Evolutionary conservation across 345 rosid species (phyloP).

Genomic region (Limnanthes douglasii): DNA sequence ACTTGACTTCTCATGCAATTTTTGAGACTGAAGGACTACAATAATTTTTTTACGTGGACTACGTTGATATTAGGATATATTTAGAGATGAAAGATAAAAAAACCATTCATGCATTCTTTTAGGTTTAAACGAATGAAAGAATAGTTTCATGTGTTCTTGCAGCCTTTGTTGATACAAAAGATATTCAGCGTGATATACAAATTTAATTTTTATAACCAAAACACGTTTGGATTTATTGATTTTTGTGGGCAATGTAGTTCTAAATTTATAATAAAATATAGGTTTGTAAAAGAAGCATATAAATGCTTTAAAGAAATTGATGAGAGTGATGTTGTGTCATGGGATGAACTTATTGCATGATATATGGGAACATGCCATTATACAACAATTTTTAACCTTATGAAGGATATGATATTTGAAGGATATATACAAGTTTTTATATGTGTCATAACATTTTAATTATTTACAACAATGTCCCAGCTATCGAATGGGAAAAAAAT

Average conservation of each 20-base stretch:
- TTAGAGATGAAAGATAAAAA: conserved; percentile 12
- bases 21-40: conserved; percentile 7
- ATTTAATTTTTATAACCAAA: conserved; percentile 17
- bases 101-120: conserved; percentile 13
- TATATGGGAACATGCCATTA: conserved; percentile 9
- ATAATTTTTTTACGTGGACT: conserved; percentile 12
- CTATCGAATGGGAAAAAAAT: conserved; percentile 17
- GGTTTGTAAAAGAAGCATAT: conserved; percentile 8
- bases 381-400: conserved; percentile 8
- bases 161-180: conserved; percentile 12
- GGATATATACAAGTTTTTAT: conserved; percentile 8
- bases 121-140: conserved; percentile 12
- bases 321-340: conserved; percentile 17
- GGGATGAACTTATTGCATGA: conserved; percentile 19
- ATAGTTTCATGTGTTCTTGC: conserved; percentile 17
- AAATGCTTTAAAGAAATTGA: conserved; percentile 14
- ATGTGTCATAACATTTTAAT: conserved; percentile 15
- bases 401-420: conserved; percentile 13
- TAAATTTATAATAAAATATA: conserved; percentile 20
- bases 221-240: conserved; percentile 11
- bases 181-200: conserved; percentile 12
- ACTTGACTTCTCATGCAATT: conserved; percentile 11
- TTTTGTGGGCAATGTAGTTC: conserved; percentile 12
- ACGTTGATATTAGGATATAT: conserved; percentile 17
- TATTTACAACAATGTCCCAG: conserved; percentile 11